Base-by-base conservation (phyloP, 768 basidiomycete genomes). In the Saitozyma podzolica region DNA sequence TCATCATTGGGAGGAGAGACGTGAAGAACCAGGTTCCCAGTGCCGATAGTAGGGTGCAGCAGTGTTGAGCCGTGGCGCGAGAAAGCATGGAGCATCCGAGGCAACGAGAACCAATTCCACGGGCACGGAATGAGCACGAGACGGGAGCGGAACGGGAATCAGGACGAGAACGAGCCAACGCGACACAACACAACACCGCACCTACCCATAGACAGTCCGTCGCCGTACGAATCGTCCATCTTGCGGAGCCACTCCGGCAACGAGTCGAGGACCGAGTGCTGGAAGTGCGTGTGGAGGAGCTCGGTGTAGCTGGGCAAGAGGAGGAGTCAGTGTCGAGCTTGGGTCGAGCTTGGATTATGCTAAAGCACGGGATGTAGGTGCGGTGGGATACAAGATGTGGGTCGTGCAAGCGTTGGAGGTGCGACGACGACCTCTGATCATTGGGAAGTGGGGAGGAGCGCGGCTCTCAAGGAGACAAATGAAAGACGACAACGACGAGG, bases 251-350 rank as follows among this genome's bases (percentile, higher is more conserved):
- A 83, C 50, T 85, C 86, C 0, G 94, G 94, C 40, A 97, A 80
- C 64, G 87, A 85, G 70, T 92, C 89, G 37, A 97, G 82, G 6
- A 95, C 91, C 0, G 89, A 86, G n/a, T 84, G 80, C 59, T 85
- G 84, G 68, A 90, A 89, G 76, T 95, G 91, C 29, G 86, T 83
- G 67, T 91, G 91, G 0, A 88, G 84, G 1, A 93, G 81, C 49
- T 84, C 83, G 3, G 90, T 87, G 71, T 91, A 90, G 61, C 92
- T 92, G 59, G 29, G 29, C 29, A 29, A 29, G 29, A 29, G 29
- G 29, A 29, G 2, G 29, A 16, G 8, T 42, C 16, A 49, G 50
- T 14, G 37, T 58, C 43, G 40, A 55, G 54, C 54, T 55, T 17
- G 29, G 2, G 29, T 29, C 5, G 29, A 2, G 29, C 29, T 29